Evolutionary conservation across 495 filamentous ascomycete species (phyloP).

Genomic region (Penicillium desertorum): DNA sequence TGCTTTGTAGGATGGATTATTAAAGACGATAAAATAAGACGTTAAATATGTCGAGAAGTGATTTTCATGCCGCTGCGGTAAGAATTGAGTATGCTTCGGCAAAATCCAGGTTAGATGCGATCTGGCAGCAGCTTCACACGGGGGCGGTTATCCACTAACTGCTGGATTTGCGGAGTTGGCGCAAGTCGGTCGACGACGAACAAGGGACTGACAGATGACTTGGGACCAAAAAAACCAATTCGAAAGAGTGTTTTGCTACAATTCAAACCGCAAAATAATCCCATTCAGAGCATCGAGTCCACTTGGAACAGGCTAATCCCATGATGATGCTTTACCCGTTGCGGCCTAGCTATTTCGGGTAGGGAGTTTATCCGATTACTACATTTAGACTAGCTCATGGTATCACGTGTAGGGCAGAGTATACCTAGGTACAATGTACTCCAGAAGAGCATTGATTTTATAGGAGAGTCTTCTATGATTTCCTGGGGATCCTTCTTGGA

Average conservation of each 20-base stretch:
- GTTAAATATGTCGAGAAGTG: constrained; percentile 23
- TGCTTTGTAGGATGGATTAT: constrained; percentile 32
- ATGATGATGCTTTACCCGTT: constrained; percentile 39
- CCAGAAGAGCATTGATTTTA: not conserved
- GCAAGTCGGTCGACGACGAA: constrained; percentile 9
- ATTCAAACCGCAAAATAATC: constrained; percentile 10
- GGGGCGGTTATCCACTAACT: constrained; percentile 22
- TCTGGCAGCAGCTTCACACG: constrained; percentile 33
- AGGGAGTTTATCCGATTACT: constrained; percentile 17
- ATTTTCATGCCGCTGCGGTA: constrained; percentile 37
- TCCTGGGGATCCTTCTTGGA: not conserved
- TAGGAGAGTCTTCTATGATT: not conserved
- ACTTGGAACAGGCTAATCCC: constrained; percentile 25
- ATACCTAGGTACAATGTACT: not conserved
- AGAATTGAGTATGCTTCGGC: constrained; percentile 15
- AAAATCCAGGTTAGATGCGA: constrained; percentile 34
- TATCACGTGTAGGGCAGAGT: constrained; percentile 13
- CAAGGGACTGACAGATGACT: constrained; percentile 3
- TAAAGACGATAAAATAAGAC: constrained; percentile 13
- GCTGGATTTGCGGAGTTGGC: constrained; percentile 15
- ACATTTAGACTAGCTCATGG: constrained; percentile 20
- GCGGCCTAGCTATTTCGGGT: constrained; percentile 27
- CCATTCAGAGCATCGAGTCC: constrained; percentile 14
- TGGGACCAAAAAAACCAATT: constrained; percentile 2
- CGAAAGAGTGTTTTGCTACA: not conserved